Conservation (phyloP, 192 early-diverging fungal genomes). For the Backusella tarrabulga region DNA sequence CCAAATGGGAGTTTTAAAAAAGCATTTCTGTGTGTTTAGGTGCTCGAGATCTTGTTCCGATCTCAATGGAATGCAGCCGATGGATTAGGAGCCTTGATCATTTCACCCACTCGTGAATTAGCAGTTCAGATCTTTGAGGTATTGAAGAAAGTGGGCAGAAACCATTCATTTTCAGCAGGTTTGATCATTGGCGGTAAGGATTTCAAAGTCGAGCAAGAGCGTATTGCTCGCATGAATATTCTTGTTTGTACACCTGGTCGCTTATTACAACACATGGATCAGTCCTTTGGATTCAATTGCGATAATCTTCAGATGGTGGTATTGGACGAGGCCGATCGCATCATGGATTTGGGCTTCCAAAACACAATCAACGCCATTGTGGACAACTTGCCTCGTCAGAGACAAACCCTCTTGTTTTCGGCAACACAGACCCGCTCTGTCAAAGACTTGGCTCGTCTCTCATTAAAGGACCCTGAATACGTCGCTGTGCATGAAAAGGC, state of each 20-base stretch:
- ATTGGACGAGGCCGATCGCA: constrained; percentile 83
- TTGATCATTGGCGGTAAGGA: constrained; percentile 95
- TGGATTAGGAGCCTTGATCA: constrained; percentile 79
- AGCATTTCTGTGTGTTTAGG: constrained; percentile 32
- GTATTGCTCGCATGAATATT: constrained; percentile 78
- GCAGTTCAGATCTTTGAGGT: constrained; percentile 95
- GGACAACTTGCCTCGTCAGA: constrained; percentile 75
- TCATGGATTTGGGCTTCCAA: constrained; percentile 87
- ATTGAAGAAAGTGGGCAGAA: constrained; percentile 66
- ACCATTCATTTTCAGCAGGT: constrained; percentile 87
- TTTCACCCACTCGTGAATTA: constrained; percentile 83
- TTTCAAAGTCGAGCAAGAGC: constrained; percentile 74
- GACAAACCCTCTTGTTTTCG: constrained; percentile 95
- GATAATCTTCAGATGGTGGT: constrained; percentile 74
- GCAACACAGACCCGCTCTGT: constrained; percentile 98
- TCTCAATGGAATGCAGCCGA: constrained; percentile 79
- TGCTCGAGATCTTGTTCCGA: constrained; percentile 84
- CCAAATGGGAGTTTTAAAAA: background rate
- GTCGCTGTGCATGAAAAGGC: constrained; percentile 91
- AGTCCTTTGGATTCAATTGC: constrained; percentile 89
- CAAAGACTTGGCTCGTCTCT: constrained; percentile 89
- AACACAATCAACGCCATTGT: constrained; percentile 82
- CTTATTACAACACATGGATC: constrained; percentile 87
- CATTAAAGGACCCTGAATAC: constrained; percentile 89
- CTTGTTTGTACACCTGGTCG: constrained; percentile 81